Evolutionary conservation across 257 asterid genomes (phyloP).

Genomic region (Verbascum thapsus): DNA sequence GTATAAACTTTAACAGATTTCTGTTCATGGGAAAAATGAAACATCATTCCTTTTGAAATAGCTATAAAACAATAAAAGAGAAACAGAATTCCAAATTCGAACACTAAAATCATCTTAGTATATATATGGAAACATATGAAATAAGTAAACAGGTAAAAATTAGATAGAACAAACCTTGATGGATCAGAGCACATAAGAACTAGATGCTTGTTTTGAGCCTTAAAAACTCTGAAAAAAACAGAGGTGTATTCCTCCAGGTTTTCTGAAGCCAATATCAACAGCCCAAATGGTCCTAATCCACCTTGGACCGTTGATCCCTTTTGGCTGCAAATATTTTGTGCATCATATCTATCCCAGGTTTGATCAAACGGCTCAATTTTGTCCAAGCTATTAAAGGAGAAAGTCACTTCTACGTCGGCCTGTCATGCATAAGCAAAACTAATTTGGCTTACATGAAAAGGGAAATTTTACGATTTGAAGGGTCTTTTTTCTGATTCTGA

Average conservation of each 20-base stretch:
- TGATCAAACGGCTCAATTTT: constrained; percentile 64
- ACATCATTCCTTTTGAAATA: too few relatives aligned
- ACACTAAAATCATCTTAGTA: too few relatives aligned
- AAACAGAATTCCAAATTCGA: too few relatives aligned
- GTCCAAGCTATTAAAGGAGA: constrained; percentile 60
- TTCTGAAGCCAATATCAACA: constrained; percentile 61
- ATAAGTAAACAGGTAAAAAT: neutral
- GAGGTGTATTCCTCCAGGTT: constrained; percentile 68
- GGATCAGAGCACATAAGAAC: constrained; percentile 79
- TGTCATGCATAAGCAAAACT: constrained; percentile 14
- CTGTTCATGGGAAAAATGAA: too few relatives aligned
- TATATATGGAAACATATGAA: too few relatives aligned
- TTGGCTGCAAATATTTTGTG: constrained; percentile 51
- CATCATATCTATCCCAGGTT: constrained; percentile 55
- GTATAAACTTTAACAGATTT: too few relatives aligned
- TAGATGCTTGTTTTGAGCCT: constrained; percentile 40
- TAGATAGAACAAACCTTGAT: constrained; percentile 38
- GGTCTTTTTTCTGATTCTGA: too few relatives aligned
- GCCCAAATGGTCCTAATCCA: constrained; percentile 83
- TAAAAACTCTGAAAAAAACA: constrained; percentile 69
- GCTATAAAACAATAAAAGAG: too few relatives aligned
- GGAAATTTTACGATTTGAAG: too few relatives aligned
- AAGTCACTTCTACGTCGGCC: constrained; percentile 76
- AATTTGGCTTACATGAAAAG: too few relatives aligned
- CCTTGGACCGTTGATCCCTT: constrained; percentile 54